These are phyloP conservation scores for Corchorus capsularis DNA, from an alignment of 345 rosid species.

Conservation along the genomic window DNA sequence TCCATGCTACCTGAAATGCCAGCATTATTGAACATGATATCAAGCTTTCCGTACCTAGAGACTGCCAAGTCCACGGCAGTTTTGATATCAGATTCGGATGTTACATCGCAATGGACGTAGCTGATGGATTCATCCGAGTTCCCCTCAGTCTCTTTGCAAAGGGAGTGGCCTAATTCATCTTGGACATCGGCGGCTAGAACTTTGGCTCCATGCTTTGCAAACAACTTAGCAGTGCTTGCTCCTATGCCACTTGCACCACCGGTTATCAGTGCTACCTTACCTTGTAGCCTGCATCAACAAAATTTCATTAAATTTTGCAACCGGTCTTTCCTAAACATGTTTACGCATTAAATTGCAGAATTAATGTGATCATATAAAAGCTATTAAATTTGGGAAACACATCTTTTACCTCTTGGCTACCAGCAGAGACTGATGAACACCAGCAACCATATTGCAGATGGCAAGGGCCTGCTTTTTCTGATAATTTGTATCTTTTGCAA, in stretches of 20 bases:
- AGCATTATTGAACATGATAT: conserved; percentile 42
- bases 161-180: conserved; percentile 27
- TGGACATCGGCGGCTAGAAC: conserved; percentile 34
- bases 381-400: too few relatives aligned
- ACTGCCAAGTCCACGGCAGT: conserved; percentile 27
- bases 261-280: conserved; percentile 25
- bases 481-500: too few relatives aligned
- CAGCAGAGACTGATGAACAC: too few relatives aligned
- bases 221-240: conserved; percentile 17
- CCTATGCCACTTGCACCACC: conserved; percentile 30
- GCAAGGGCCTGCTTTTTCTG: too few relatives aligned
- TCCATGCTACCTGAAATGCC: neutral
- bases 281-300: conserved; percentile 8
- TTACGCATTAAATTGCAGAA: too few relatives aligned
- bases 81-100: conserved; percentile 23
- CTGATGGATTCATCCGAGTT: conserved; percentile 17
- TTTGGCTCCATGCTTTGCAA: conserved; percentile 32
- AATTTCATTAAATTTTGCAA: too few relatives aligned
- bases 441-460: too few relatives aligned
- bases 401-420: too few relatives aligned
- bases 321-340: too few relatives aligned
- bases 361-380: too few relatives aligned
- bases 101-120: conserved; percentile 32
- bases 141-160: conserved; percentile 18
- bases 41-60: conserved; percentile 32